Base-by-base conservation (phyloP, 2,329 filamentous ascomycete genomes). In the Nothopassalora personata region DNA sequence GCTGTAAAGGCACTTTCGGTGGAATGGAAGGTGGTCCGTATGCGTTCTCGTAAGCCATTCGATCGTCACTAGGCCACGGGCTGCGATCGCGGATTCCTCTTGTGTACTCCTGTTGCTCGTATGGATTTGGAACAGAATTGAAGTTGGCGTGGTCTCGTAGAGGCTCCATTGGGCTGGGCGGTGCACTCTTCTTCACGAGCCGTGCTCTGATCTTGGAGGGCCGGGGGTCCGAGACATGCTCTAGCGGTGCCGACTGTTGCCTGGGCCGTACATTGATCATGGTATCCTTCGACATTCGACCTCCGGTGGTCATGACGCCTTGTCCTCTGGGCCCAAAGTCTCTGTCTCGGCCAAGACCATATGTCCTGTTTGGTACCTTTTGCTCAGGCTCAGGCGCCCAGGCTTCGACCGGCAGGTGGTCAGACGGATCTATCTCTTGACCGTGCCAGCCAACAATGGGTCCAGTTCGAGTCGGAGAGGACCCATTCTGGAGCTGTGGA, bases 391-490 rank as follows among this genome's bases (percentile, higher is more conserved):
- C 88, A 0, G 88, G 88, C 1, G 88, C 88, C 88, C 88, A 91
- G 1, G 84, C 84, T 57, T 89, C 85, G 70, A 90, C 83, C 0
- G 89, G 89, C 13, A 92, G 79, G 69, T 92, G 89, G 72, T 93
- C 89, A 0, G 88, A 90, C 0, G 89, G 89, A 68, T 93, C 89
- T 57, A 93, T 82, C 67, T 91, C 87, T 57, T 87, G 81, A 6
- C 89, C 89, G 69, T 91, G 88, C 63, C 88, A 81, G 1, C 85
- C 88, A 55, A 91, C 85, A 61, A 92, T 90, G 68, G 90, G 90
- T 8, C 84, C 86, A 55, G 85, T 70, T 13, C 45, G 36, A 9
- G 53, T 55, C 3, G 34, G 45, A n/a, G 49, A 51, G 39, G 46
- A 45, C 8, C 30, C 11, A 9, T 31, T 53, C 7, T 52, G 30